Conservation (phyloP, 148 eudicot genomes). For the Silene uniflora region DNA sequence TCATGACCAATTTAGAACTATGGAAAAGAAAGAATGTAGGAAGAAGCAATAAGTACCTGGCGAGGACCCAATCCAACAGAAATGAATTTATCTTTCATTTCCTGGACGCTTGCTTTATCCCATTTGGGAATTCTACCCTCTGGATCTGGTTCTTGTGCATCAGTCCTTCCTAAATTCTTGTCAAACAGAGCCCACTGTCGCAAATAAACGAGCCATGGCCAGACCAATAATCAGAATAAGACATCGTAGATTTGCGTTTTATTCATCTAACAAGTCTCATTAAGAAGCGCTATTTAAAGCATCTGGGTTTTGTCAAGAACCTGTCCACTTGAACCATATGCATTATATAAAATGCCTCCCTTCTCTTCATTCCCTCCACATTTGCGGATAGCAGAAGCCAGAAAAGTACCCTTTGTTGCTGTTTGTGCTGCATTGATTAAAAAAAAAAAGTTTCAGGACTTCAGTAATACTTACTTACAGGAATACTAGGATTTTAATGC, state of each 20-base stretch:
- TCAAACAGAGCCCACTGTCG: constrained; percentile 92
- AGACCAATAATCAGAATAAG: constrained; percentile 12
- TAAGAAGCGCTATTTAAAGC: neutral
- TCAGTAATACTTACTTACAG: neutral
- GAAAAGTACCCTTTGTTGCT: constrained; percentile 68
- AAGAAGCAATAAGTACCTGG: constrained; percentile 47
- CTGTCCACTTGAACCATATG: constrained; percentile 95
- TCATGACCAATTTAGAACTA: no score
- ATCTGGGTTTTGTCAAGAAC: constrained; percentile 32
- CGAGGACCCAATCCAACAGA: constrained; percentile 87
- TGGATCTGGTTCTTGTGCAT: constrained; percentile 88
- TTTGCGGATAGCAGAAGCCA: constrained; percentile 87
- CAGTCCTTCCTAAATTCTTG: constrained; percentile 74
- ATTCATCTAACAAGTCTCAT: neutral
- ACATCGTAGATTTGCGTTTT: constrained; percentile 1
- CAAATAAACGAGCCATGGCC: constrained; percentile 8
- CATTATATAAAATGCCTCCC: constrained; percentile 65
- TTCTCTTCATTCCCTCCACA: constrained; percentile 99
- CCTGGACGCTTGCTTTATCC: constrained; percentile 79
- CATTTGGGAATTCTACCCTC: constrained; percentile 91
- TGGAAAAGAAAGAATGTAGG: no score
- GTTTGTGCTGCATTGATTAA: constrained; percentile 78
- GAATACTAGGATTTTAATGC: neutral
- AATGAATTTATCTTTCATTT: constrained; percentile 85
- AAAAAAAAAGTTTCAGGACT: neutral